Evolutionary conservation across 352 stramenopile species (phyloP).

Genomic region (Phytopythium chamaehyphon): DNA sequence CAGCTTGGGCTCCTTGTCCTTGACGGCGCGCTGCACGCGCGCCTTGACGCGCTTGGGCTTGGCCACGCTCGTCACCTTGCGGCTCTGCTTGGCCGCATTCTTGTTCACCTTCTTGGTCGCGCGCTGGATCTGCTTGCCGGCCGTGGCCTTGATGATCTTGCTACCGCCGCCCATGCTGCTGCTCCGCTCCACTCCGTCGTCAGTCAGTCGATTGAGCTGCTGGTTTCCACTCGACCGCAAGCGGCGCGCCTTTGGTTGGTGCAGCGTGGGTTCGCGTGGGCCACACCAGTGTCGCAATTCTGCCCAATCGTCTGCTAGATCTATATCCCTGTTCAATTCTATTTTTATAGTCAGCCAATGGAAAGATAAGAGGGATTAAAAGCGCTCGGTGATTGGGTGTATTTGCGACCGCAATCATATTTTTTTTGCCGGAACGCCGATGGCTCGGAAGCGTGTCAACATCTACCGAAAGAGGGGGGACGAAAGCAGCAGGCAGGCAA

Average conservation of each 20-base stretch:
- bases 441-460: no score
- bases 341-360: no score
- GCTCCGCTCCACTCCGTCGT: conserved; percentile 3
- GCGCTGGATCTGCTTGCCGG: conserved; percentile 63
- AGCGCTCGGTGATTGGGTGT: no score
- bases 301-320: background rate
- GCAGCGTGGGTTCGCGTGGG: conserved; percentile 9
- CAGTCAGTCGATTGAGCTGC: conserved; percentile 8
- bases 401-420: no score
- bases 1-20: conserved; percentile 89
- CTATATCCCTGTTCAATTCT: no score
- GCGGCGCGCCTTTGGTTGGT: conserved; percentile 32
- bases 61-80: conserved; percentile 61
- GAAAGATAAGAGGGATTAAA: no score
- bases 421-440: no score
- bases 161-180: conserved; percentile 52
- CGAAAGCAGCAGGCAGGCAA: conserved; percentile 2
- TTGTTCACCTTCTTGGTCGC: conserved; percentile 64
- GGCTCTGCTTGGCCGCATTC: conserved; percentile 61
- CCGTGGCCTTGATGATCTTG: conserved; percentile 67
- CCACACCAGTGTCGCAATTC: background rate
- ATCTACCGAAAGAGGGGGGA: background rate
- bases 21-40: conserved; percentile 75
- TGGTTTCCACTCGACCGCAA: background rate
- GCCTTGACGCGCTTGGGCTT: conserved; percentile 83